Base-by-base conservation (phyloP, 2,329 filamentous ascomycete species). In the Ophiocordyceps robertsii region DNA sequence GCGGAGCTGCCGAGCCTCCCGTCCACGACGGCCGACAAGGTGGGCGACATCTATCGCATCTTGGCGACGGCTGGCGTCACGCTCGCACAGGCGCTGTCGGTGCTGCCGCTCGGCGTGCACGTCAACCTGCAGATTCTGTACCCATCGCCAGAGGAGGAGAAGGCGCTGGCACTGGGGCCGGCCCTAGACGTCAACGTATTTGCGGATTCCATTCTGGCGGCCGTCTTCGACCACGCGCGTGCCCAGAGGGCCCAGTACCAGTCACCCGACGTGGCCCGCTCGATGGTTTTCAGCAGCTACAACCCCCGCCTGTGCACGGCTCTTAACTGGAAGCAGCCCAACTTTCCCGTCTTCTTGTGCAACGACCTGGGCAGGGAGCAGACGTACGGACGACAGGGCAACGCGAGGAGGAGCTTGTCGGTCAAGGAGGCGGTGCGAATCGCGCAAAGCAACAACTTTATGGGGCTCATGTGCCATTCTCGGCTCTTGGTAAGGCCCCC, bases 291-390 rank as follows among this genome's bases (percentile, higher is more conserved):
- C 60, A 93, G 86, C 53, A 94, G 87, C 19, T 95, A 90, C 62
- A 95, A 94, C 57, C 72, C 85, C 12, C 83, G 82, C 49, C 76
- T 96, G 17, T 98, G 92, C 64, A 93, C 86, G 14, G 89, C 90
- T 6, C 66, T 98, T 53, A 98, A 98, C 63, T 98, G 92, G 92
- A 98, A 98, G 62, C 92, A 98, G 61, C 92, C 92, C 3, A 98
- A 96, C 58, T 98, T 95, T 59, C 92, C 92, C 0, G 86, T 96
- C 0, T 84, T 98, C 52, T 72, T 96, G 38, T 95, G 89, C 66
- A 96, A 96, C 60, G 88, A 95, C 46, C 75, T 96, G 24, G 87
- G 87, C 19, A 70, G 73, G 8, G 75, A 80, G 46, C 72, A 70
- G 27, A 57, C 61, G 12, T 53, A 67, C 13, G 56, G 86, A 84